Base-by-base conservation (phyloP, 2,329 filamentous ascomycete species). In the Arthrobotrys iridis region DNA sequence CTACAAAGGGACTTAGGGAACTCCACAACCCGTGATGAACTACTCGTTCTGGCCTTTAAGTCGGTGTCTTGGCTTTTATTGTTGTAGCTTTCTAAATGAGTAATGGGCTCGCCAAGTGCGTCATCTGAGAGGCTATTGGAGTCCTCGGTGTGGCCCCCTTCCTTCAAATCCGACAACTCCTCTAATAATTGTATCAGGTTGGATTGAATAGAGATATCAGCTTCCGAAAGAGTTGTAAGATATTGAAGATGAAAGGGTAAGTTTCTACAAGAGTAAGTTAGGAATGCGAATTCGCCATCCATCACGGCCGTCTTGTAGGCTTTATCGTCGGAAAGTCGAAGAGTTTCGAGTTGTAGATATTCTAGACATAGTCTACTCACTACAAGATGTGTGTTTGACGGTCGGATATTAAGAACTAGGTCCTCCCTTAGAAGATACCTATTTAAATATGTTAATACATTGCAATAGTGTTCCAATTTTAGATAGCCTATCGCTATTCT, bases 381-480 rank as follows among this genome's bases (percentile, higher is more conserved):
- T 13, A n/a, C 7, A 41, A 37, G 26, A 40, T n/a, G 13, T 43
- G 18, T 5, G 3, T 1, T 22, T 15, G 10, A 2, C 40, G 41
- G 6, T n/a, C n/a, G n/a, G n/a, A n/a, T n/a, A n/a, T n/a, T n/a
- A n/a, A n/a, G n/a, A n/a, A n/a, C n/a, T n/a, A n/a, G n/a, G n/a
- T 64, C 60, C 28, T 22, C n/a, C 43, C 52, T 18, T 6, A 64
- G 18, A 2, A 64, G 45, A 22, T 64, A 64, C 11, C 60, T 64
- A 40, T 22, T n/a, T 18, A n/a, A 4, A 41, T 7, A n/a, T 3
- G 18, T 62, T 7, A 45, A 24, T 4, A 22, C 4, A 7, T 5
- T 22, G 13, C 35, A 18, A 35, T 20, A 35, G 8, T 22, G 3
- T 48, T 20, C 18, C 15, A 4, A 20, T 48, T 4, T n/a, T n/a